Conservation (phyloP, 164 flowering plant species). For the Paratinospora sagittata region DNA sequence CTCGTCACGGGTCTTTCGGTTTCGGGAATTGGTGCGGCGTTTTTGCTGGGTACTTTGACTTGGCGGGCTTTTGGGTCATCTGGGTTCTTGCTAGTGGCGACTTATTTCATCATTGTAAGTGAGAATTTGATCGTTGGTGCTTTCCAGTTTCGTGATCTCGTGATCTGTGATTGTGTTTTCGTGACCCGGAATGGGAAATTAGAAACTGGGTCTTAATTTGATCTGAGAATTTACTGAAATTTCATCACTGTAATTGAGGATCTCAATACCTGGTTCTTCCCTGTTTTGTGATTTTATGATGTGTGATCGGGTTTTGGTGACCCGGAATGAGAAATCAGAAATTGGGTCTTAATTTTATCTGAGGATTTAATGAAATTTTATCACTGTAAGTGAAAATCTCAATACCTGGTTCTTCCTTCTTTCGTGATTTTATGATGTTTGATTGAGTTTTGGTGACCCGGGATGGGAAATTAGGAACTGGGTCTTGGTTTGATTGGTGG, state of each 20-base stretch:
- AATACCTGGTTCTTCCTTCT: no score
- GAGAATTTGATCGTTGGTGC: slow-evolving; percentile 5
- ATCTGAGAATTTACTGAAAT: no score
- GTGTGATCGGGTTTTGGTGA: no score
- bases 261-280: no score
- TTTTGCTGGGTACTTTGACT: slow-evolving; percentile 78
- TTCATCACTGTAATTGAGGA: no score
- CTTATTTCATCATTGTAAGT: slow-evolving; percentile 76
- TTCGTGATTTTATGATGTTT: no score
- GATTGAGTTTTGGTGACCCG: not conserved
- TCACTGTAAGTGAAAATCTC: no score
- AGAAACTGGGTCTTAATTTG: not conserved
- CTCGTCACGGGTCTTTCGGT: slow-evolving; percentile 67
- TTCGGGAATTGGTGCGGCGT: slow-evolving; percentile 77
- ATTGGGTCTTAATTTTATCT: not conserved
- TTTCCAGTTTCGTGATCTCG: not conserved
- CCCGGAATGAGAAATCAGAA: not conserved
- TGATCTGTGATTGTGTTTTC: not conserved
- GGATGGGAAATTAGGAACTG: not conserved
- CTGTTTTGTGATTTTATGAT: no score
- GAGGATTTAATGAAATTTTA: no score
- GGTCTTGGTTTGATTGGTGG: not conserved
- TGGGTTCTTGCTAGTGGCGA: slow-evolving; percentile 79
- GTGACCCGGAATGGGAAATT: not conserved
- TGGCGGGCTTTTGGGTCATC: slow-evolving; percentile 84